phyloP scores from a whole-genome alignment of 495 filamentous ascomycete species.

The Aspergillus affinis region DNA sequence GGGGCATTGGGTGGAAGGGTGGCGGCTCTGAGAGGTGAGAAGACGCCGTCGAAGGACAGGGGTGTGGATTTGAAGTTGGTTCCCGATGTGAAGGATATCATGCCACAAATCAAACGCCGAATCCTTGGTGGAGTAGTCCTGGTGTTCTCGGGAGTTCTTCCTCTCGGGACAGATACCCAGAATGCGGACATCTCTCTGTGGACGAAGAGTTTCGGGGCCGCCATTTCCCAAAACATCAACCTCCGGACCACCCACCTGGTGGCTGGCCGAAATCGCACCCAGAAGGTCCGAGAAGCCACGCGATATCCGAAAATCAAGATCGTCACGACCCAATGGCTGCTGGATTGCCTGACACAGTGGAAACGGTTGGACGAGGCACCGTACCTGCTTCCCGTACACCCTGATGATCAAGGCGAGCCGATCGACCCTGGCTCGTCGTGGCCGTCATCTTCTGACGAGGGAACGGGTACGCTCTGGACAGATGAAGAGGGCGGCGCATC shows the following conservation, averaged over 20 bases:
- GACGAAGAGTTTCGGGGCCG: constrained; percentile 80
- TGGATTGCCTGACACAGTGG: constrained; percentile 79
- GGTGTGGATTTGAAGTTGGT: constrained; percentile 65
- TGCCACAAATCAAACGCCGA: constrained; percentile 71
- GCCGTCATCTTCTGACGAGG: constrained; percentile 45
- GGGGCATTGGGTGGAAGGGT: constrained; percentile 57
- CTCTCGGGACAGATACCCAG: constrained; percentile 71
- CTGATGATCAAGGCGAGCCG: constrained; percentile 54
- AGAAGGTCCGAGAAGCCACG: constrained; percentile 80
- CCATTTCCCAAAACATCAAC: constrained; percentile 59
- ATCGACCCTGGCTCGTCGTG: constrained; percentile 38
- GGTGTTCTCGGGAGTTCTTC: constrained; percentile 87
- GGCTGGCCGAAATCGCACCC: constrained; percentile 75
- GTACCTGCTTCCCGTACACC: constrained; percentile 67
- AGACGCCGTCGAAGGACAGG: constrained; percentile 47
- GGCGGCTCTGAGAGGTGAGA: constrained; percentile 57
- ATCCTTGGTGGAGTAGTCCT: constrained; percentile 70
- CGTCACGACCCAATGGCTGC: constrained; percentile 85
- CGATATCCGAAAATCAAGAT: constrained; percentile 77
- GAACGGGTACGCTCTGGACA: constrained; percentile 38
- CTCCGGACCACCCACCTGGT: constrained; percentile 66
- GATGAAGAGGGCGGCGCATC: constrained; percentile 35
- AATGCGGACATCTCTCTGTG: constrained; percentile 82
- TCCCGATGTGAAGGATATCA: constrained; percentile 80
- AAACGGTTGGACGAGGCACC: constrained; percentile 67